Base-by-base conservation (phyloP, 1,284 basidiomycete genomes). In the Thecaphora thlaspeos region DNA sequence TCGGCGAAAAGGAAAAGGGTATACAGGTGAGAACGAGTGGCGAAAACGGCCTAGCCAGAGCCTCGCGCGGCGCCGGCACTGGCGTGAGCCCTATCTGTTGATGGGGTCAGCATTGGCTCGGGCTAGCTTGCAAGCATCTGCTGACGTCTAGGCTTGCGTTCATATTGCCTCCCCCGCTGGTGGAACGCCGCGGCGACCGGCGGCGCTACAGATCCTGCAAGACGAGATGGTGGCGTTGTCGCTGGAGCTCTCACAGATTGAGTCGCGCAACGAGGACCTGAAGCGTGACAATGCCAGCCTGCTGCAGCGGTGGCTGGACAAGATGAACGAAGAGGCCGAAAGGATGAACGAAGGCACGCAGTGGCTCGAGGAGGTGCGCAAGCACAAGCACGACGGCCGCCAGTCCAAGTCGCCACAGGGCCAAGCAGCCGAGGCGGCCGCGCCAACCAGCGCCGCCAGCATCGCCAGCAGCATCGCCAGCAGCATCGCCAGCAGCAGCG, bases 251-350 rank as follows among this genome's bases (percentile, higher is more conserved):
- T 84, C 86, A 41, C 90, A 93, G 75, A 86, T 95, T 37, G 88
- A 90, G 59, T 85, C 90, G 61, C 86, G 90, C 37, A 96, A 95
- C 76, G 82, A 86, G 68, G 87, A 83, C 21, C 83, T 98, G 43
- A 86, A 86, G 51, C 88, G 87, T 71, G 94, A 98, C 79, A 98
- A 98, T 72, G 92, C 93, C 18, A 88, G 88, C 67, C 83, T 98
- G 38, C 82, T 98, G 1, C 91, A 96, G 77, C 86, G 73, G 12
- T 75, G 71, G 71, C 50, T 75, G 19, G 70, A 72, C 42, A 41
- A 56, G 67, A 95, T 95, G 81, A 91, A 95, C 74, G 82, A 85
- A 15, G 91, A 93, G 73, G 94, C 88, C 5, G 91, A 93, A 78
- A 87, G 87, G 81, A 91, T 98, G 89, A 97, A 98, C 80, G 89